Conservation (phyloP, 179 eudicot genomes). For the Silene vulgaris region DNA sequence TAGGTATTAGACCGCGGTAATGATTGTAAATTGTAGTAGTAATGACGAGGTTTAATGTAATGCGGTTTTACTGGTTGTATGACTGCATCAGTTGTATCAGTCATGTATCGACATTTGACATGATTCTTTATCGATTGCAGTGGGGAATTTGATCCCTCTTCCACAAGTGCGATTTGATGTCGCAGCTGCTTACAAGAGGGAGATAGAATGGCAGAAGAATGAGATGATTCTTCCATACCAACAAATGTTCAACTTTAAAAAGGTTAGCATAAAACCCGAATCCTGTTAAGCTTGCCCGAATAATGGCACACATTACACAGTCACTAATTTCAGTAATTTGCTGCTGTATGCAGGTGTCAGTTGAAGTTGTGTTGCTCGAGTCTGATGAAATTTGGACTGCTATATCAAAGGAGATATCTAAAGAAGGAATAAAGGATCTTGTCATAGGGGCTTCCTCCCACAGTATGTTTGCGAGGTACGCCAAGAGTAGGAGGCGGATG, state of each 20-base stretch:
- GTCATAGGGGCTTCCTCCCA: slow-evolving; percentile 84
- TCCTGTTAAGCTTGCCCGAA: not conserved
- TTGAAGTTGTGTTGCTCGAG: slow-evolving; percentile 62
- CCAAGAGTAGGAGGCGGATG: not conserved
- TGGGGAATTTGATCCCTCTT: slow-evolving; percentile 78
- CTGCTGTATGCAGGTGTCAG: slow-evolving; percentile 45
- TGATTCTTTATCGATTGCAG: slow-evolving; percentile 31
- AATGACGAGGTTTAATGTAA: no score
- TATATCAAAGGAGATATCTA: slow-evolving; percentile 44
- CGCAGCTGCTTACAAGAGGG: slow-evolving; percentile 62
- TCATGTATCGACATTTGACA: not conserved
- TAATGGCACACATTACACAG: not conserved
- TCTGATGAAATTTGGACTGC: slow-evolving; percentile 59
- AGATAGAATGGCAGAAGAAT: slow-evolving; percentile 66
- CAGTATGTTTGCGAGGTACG: slow-evolving; percentile 74
- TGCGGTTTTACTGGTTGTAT: no score
- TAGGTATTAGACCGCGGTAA: not conserved
- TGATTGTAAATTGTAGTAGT: no score
- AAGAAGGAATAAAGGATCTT: slow-evolving; percentile 45
- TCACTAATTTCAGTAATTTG: not conserved
- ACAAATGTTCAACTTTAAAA: slow-evolving; percentile 37
- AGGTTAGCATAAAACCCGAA: slow-evolving; percentile 34
- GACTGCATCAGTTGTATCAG: no score
- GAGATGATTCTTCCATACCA: slow-evolving; percentile 75
- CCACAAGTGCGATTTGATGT: slow-evolving; percentile 72